Evolutionary conservation across 2,329 filamentous ascomycete genomes (phyloP), one percentile per base, ranked within the genome.

Genomic region (Hymenoscyphus occultus): DNA sequence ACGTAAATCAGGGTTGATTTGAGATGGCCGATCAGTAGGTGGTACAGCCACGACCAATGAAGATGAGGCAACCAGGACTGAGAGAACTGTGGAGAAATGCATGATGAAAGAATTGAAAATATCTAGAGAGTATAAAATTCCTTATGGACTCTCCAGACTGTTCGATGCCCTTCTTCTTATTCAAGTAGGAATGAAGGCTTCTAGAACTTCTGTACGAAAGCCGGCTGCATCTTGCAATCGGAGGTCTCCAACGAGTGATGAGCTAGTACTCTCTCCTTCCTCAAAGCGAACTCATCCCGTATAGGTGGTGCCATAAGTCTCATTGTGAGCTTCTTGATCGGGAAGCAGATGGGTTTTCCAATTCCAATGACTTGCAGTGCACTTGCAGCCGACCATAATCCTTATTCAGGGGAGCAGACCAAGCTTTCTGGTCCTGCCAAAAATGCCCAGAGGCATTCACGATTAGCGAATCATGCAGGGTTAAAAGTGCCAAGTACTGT

Each of bases 381-480:
- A 35, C 35, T 35, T 35, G 48, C 19, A 51, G 56, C 39, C n/a
- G 56, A 58, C 12, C 56, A n/a, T 48, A 9, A 31, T 31, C 13
- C 14, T 13, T 60, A 31, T 22, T 60, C 39, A 48, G 39, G 59
- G 59, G 40, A 28, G 13, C 32, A 28, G 19, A 54, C 16, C 13
- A 40, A 60, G 32, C 39, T 40, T 60, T 60, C 28, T 31, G 59
- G 39, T 60, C 59, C 59, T 60, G 40, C 59, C 40, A 39, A 60
- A 51, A 35, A 59, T 35, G 16, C 22, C 48, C 22, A 13, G 31
- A 12, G 22, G n/a, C 22, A 22, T 13, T 31, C 19, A 28, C 22
- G 45, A 51, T 51, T 51, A 54, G 48, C 48, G 48, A 54, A 54
- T 54, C 48, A 54, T 54, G 19, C 19, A 28, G 5, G 48, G 9